Evolutionary conservation across 1,284 basidiomycete species (phyloP).

Genomic region (Testicularia cyperi): DNA sequence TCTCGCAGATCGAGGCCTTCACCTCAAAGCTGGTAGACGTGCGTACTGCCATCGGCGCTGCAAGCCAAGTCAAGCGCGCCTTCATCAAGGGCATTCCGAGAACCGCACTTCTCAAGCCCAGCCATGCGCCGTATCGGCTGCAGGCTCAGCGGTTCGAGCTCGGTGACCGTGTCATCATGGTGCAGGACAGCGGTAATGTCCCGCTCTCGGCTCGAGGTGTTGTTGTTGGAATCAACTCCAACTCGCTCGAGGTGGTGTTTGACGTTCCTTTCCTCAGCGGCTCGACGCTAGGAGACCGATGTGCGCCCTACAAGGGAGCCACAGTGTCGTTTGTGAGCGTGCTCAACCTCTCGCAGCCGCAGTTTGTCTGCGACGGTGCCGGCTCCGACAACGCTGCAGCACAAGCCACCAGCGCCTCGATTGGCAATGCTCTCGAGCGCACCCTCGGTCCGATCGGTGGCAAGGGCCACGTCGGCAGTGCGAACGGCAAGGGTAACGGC

Average conservation of each 20-base stretch:
- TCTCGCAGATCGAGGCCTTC: constrained; percentile 66
- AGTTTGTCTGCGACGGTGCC: constrained; percentile 42
- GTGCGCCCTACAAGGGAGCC: constrained; percentile 36
- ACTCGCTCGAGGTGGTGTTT: constrained; percentile 91
- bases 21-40: constrained; percentile 69
- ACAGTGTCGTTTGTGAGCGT: constrained; percentile 45
- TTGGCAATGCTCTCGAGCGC: constrained; percentile 37
- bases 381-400: constrained; percentile 4
- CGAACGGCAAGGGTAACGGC: constrained; percentile 14
- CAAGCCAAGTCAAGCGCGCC: constrained; percentile 79
- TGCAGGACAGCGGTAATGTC: constrained; percentile 86
- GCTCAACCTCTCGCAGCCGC: constrained; percentile 55
- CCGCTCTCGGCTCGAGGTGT: constrained; percentile 89
- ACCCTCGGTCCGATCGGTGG: constrained; percentile 39
- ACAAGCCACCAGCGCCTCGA: constrained; percentile 35
- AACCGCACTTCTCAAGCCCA: constrained; percentile 90
- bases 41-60: constrained; percentile 63
- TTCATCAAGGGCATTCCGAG: constrained; percentile 88
- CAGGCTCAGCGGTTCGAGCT: constrained; percentile 86
- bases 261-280: constrained; percentile 94
- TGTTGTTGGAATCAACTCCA: constrained; percentile 79
- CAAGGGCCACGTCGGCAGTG: constrained; percentile 4
- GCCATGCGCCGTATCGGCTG: constrained; percentile 83
- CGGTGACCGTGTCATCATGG: constrained; percentile 95
- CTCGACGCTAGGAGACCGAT: constrained; percentile 73